Base-by-base conservation (phyloP, 139 green algal genomes). In the Chlorokybus atmophyticus region DNA sequence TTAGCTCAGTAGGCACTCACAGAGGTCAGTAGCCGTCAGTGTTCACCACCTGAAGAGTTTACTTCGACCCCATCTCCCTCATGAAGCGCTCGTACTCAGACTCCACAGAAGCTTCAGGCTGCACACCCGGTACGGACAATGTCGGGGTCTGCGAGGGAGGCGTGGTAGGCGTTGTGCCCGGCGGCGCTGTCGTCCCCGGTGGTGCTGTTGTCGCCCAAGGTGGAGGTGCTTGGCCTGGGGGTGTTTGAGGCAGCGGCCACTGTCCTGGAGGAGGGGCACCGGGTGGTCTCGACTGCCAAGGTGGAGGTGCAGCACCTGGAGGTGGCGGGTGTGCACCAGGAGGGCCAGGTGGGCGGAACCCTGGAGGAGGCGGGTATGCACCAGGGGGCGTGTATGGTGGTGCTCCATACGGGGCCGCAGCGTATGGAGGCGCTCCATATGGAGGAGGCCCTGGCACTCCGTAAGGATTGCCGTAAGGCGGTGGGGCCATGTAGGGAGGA, bases 81-180 rank as follows among this genome's bases (percentile, higher is more conserved):
- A 70, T 70, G 42, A 70, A 70, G 35, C 32, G 25, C 42, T 63
- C 61, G 49, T 70, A 70, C 61, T 70, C 61, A 8, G 61, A 58
- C 42, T 70, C 58, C 19, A 70, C 61, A 17, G n/a, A 26, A 3
- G 2, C 25, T 4, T 53, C 41, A 21, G 40, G 25, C 8, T 49
- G n/a, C 17, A 25, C 30, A 29, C 55, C 53, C 1, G 29, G 17
- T 27, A 53, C 53, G n/a, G n/a, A n/a, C n/a, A n/a, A n/a, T n/a
- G n/a, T n/a, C n/a, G n/a, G n/a, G n/a, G n/a, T n/a, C n/a, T n/a
- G n/a, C n/a, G n/a, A n/a, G n/a, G n/a, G n/a, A n/a, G n/a, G n/a
- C n/a, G n/a, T n/a, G n/a, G n/a, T n/a, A n/a, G n/a, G n/a, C n/a
- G n/a, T n/a, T n/a, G n/a, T 32, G 23, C 39, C 31, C 50, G 53